Evolutionary conservation across 371 early-diverging fungal genomes (phyloP).

Genomic region (Mortierella sp.): DNA sequence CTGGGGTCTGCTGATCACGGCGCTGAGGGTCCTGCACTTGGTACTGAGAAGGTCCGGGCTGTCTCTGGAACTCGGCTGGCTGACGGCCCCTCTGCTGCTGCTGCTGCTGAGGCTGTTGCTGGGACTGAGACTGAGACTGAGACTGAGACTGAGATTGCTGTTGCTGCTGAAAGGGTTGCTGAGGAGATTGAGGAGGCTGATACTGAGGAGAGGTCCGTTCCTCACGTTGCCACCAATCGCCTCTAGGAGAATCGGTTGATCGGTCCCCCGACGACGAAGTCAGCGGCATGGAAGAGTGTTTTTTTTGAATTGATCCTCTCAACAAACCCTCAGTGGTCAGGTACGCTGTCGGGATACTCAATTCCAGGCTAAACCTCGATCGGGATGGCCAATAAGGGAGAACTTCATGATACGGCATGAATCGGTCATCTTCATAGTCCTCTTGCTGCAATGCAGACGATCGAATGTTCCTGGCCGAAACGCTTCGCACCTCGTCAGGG

Average conservation of each 20-base stretch:
- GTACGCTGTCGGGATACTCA: conserved; percentile 42
- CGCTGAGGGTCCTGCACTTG: not conserved
- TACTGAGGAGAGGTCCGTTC: not conserved
- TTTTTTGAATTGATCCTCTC: conserved; percentile 28
- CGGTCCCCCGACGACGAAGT: not conserved
- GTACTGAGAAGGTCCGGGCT: not conserved
- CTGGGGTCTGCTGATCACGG: not conserved
- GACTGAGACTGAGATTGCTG: not conserved
- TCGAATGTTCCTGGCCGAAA: conserved; percentile 19
- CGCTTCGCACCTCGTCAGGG: conserved; percentile 36
- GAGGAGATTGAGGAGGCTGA: not conserved
- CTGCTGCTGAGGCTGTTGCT: conserved; percentile 7
- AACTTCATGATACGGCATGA: conserved; percentile 18
- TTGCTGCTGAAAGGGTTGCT: conserved; percentile 5
- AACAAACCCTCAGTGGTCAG: conserved; percentile 34
- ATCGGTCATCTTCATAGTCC: not conserved
- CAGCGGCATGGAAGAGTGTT: not conserved
- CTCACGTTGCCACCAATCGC: not conserved
- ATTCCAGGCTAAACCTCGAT: conserved; percentile 37
- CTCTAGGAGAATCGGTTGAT: not conserved
- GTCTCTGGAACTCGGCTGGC: not conserved
- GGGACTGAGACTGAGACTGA: not conserved
- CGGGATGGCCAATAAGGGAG: conserved; percentile 49
- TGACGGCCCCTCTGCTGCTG: not conserved
- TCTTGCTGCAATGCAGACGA: conserved; percentile 6